phyloP scores from a whole-genome alignment of 768 basidiomycete genomes.

The Pleurotus eryngii region DNA sequence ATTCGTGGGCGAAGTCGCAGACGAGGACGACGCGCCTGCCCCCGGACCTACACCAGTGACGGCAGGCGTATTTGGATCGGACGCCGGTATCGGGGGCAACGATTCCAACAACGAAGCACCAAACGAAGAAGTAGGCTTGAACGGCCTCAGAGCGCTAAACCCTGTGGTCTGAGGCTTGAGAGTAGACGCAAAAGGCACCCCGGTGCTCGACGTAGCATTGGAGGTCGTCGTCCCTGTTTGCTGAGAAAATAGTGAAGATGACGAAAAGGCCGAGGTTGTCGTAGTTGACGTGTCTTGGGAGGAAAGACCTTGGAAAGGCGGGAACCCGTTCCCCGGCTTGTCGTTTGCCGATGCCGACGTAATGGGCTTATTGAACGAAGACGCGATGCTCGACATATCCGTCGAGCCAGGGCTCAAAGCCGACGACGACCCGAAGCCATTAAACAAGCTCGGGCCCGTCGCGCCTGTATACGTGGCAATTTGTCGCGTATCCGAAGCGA shows the following conservation, averaged over 20 bases:
- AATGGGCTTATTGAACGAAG: slow-evolving; percentile 53
- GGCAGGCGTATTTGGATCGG: slow-evolving; percentile 46
- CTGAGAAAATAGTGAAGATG: slow-evolving; percentile 46
- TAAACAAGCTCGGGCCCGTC: slow-evolving; percentile 26
- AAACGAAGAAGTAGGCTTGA: slow-evolving; percentile 81
- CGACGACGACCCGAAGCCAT: slow-evolving; percentile 35
- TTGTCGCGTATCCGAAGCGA: slow-evolving; percentile 12
- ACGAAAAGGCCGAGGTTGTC: slow-evolving; percentile 43
- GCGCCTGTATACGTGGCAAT: slow-evolving; percentile 16
- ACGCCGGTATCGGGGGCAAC: slow-evolving; percentile 70
- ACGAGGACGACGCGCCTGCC: slow-evolving; percentile 6
- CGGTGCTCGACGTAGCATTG: slow-evolving; percentile 24
- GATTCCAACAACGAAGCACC: slow-evolving; percentile 72
- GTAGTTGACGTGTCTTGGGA: slow-evolving; percentile 32
- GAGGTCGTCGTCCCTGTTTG: slow-evolving; percentile 38
- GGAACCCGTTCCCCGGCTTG: slow-evolving; percentile 12
- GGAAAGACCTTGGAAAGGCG: slow-evolving; percentile 16
- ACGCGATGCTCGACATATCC: slow-evolving; percentile 67
- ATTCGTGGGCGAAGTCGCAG: slow-evolving; percentile 22
- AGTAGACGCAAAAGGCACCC: slow-evolving; percentile 21
- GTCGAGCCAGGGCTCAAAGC: slow-evolving; percentile 45
- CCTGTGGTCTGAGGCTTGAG: slow-evolving; percentile 48
- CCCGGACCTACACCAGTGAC: slow-evolving; percentile 24
- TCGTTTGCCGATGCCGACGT: slow-evolving; percentile 11
- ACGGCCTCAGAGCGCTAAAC: slow-evolving; percentile 66